phyloP scores from a whole-genome alignment of 805 yeast genomes.

The Candida hispaniensis region DNA sequence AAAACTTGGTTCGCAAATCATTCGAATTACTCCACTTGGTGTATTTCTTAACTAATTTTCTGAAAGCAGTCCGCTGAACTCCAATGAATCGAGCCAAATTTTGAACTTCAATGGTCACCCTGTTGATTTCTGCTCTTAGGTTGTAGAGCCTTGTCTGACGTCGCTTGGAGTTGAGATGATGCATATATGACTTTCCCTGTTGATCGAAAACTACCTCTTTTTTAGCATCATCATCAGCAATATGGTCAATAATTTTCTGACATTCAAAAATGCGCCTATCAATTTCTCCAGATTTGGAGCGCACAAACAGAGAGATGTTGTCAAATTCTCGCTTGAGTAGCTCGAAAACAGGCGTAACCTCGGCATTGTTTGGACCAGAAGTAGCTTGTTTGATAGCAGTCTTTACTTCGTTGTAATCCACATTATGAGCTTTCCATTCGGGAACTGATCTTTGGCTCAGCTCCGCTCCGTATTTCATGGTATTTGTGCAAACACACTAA shows the following conservation, averaged over 20 bases:
- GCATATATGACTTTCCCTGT: constrained; percentile 6
- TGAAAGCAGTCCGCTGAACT: constrained; percentile 60
- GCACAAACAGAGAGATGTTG: constrained; percentile 47
- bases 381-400: constrained; percentile 51
- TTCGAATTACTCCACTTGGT: constrained; percentile 33
- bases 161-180: constrained; percentile 17
- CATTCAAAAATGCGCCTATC: constrained; percentile 39
- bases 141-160: constrained; percentile 22
- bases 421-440: constrained; percentile 77
- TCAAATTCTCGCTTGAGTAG: constrained; percentile 51
- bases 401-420: constrained; percentile 74
- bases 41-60: constrained; percentile 65
- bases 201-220: constrained; percentile 4
- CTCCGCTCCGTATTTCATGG: constrained; percentile 88
- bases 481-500: no score
- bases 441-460: constrained; percentile 66
- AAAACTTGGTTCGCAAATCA: constrained; percentile 25
- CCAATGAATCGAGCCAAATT: constrained; percentile 59
- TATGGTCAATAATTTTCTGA: constrained; percentile 30
- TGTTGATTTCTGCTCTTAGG: constrained; percentile 32
- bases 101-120: constrained; percentile 43
- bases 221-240: constrained; percentile 22
- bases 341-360: constrained; percentile 28
- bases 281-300: constrained; percentile 59
- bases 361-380: neutral